Base-by-base conservation (phyloP, 2,329 filamentous ascomycete genomes). In the Fusarium multiceps region DNA sequence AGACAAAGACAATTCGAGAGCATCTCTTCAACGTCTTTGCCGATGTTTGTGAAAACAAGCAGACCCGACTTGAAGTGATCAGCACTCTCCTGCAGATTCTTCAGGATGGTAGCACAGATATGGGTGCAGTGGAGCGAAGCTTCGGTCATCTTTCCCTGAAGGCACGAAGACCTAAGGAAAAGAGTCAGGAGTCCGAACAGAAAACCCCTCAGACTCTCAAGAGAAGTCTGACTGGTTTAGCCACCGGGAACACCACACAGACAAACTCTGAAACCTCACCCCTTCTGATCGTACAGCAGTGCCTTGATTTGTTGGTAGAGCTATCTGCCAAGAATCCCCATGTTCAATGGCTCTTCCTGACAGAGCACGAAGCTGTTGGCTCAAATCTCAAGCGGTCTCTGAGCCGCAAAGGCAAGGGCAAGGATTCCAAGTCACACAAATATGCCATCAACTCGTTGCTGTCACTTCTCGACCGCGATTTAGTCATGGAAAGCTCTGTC, bases 401-500 rank as follows among this genome's bases (percentile, higher is more conserved):
- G 21, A 91, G 89, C 75, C 90, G 92, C 69, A 98, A 98, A 82
- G 93, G 93, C 74, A 98, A 98, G 79, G 88, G 84, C 55, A 96
- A 95, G 80, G 95, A 97, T 71, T 89, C 85, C 71, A 97, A 92
- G 79, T 90, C 93, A 28, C 90, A 91, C 72, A 96, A 93, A 78
- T 99, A 92, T 78, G 94, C 97, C 12, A 88, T 99, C 78, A 99
- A 99, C 78, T 94, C 94, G 16, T 83, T 99, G 30, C 86, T 99
- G 48, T 91, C 90, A 66, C 86, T 99, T 7, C 86, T 99, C 23
- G 96, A 98, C 77, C 92, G 96, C n/a, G 93, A 94, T 70, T 85
- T 98, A 66, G 94, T 99, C 69, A 97, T 97, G 82, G 96, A 99
- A 81, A 99, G 94, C 80, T 94, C 95, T n/a, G 87, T 90, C 9